These are phyloP conservation scores for Candida maltosa DNA, from an alignment of 805 yeast genomes.

Conservation along the genomic window DNA sequence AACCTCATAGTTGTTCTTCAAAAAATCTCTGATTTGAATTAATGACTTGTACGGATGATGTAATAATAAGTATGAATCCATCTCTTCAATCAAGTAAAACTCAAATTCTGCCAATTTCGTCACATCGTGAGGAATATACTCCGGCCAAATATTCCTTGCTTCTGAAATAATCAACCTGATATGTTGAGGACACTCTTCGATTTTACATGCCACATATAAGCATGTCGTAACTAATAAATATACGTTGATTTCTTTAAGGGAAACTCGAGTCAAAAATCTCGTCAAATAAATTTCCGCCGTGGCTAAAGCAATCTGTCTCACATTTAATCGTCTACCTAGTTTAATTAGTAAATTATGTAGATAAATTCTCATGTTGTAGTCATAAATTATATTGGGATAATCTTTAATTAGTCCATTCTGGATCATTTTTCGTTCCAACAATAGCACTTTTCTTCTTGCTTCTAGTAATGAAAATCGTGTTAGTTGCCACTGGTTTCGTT, in stretches of 20 bases:
- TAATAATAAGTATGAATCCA: conserved; percentile 66
- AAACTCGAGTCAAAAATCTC: conserved; percentile 71
- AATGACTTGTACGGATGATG: conserved; percentile 75
- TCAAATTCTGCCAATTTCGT: conserved; percentile 94
- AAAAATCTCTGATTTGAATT: conserved; percentile 46
- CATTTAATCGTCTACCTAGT: conserved; percentile 72
- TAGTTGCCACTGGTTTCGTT: conserved; percentile 77
- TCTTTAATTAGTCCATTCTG: conserved; percentile 41
- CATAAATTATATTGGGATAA: conserved; percentile 46
- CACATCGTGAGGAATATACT: conserved; percentile 85
- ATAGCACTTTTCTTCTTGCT: conserved; percentile 38
- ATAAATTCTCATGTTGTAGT: conserved; percentile 68
- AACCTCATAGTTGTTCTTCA: conserved; percentile 25
- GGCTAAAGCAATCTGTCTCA: conserved; percentile 80
- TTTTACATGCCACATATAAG: conserved; percentile 85
- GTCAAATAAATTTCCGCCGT: conserved; percentile 84
- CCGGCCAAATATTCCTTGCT: conserved; percentile 92
- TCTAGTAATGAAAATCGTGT: conserved; percentile 56
- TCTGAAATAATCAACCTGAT: conserved; percentile 79
- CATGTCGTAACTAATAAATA: conserved; percentile 82
- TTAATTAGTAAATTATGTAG: conserved; percentile 72
- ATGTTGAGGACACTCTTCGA: conserved; percentile 94
- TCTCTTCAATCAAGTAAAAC: conserved; percentile 86
- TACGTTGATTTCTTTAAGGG: conserved; percentile 76
- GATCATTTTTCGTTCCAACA: conserved; percentile 41